Conservation (phyloP, 257 asterid genomes). For the Solanum lycopersicoides region DNA sequence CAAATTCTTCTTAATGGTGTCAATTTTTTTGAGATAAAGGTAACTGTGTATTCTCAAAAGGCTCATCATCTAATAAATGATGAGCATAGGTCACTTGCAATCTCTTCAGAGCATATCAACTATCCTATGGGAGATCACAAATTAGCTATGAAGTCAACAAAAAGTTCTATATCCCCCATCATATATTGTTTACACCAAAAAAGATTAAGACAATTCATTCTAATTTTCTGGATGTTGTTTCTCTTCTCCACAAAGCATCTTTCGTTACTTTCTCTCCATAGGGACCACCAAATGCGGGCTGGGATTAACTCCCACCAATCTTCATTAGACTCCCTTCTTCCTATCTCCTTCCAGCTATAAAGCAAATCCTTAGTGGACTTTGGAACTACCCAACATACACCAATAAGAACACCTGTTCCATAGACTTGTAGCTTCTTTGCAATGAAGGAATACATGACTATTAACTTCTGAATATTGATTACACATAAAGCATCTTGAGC, state of each 20-base stretch:
- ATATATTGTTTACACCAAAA: neutral
- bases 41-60: neutral
- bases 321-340: neutral
- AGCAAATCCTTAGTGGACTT: neutral
- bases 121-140: neutral
- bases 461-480: neutral
- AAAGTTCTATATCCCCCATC: neutral
- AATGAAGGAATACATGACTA: neutral
- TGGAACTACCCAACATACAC: neutral
- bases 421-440: neutral
- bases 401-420: neutral
- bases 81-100: neutral
- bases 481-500: neutral
- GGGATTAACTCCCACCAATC: neutral
- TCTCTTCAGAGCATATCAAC: neutral
- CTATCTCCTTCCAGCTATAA: neutral
- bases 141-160: neutral
- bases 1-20: neutral
- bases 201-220: neutral
- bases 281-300: neutral
- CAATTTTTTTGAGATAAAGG: neutral
- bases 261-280: neutral
- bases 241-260: neutral
- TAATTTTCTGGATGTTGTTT: neutral
- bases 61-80: neutral